phyloP scores from a whole-genome alignment of 345 rosid genomes.

The Kernera saxatilis region DNA sequence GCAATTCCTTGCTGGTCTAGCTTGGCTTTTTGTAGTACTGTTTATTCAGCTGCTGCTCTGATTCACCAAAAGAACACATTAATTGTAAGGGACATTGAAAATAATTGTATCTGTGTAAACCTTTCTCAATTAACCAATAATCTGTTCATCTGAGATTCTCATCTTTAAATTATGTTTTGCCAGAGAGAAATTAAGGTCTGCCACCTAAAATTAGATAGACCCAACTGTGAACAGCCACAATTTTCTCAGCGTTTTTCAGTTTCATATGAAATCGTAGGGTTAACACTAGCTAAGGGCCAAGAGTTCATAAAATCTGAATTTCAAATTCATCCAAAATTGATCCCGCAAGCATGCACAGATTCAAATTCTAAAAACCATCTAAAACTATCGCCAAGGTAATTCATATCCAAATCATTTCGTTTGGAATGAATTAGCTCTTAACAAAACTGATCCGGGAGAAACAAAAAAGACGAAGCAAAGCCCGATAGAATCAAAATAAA shows the following conservation, averaged over 20 bases:
- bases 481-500: not conserved
- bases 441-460: not conserved
- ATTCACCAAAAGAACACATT: conserved; percentile 6
- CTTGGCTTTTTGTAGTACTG: conserved; percentile 2
- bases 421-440: not conserved
- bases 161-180: not conserved
- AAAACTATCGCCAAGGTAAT: no score
- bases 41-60: not conserved
- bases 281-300: not conserved
- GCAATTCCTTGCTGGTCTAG: conserved; percentile 58
- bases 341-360: conserved; percentile 1
- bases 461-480: not conserved
- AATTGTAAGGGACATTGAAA: not conserved
- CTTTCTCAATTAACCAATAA: not conserved
- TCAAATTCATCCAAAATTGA: not conserved
- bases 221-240: not conserved
- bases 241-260: not conserved
- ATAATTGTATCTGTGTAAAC: not conserved
- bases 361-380: not conserved
- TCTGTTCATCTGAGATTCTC: not conserved
- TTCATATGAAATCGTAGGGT: not conserved
- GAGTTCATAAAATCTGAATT: not conserved
- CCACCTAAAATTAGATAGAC: conserved; percentile 5
- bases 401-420: not conserved
- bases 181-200: not conserved